Base-by-base conservation (phyloP, 805 yeast genomes). In the Kazachstania africana region DNA sequence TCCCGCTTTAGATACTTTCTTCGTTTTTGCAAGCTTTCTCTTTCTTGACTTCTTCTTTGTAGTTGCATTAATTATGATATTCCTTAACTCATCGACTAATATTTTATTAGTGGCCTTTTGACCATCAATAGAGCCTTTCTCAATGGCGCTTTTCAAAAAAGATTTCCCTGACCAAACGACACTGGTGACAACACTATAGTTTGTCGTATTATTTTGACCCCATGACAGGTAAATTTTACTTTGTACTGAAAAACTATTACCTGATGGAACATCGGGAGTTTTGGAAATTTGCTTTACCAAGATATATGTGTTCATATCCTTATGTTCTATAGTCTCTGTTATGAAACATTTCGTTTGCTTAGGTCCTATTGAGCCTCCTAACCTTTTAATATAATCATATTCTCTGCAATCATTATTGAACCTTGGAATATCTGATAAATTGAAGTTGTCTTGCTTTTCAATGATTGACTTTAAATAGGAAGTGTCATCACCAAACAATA, bases 211-310 rank as follows among this genome's bases (percentile, higher is more conserved):
- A 29, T 60, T 57, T 8, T 62, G 62, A 10, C 55, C 62, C 93
- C 94, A 81, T n/a, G 69, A 64, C 5, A 79, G 44, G 46, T 63
- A 71, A 15, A 73, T 62, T 24, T 67, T 64, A 1, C 87, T 75
- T 27, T 66, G 62, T 2, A 79, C 80, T 24, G 67, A 63, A 44
- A 81, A 81, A 1, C 75, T 65, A 38, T 65, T 66, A 8, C 94
- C 94, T 23, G 77, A 72, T 0, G 87, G 87, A 8, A 78, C 82
- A 53, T 78, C 85, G 0, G 85, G 87, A 0, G 82, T 74, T 18
- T 63, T 66, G 0, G 82, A 72, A 1, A 60, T 47, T 39, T 74
- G 78, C 10, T 62, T 57, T 3, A 73, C 69, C 13, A 62, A 47
- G 21, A 71, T 55, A 27, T 41, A 44, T 20, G 57, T 57, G 8